These are phyloP conservation scores for Podospora appendiculata DNA, from an alignment of 495 filamentous ascomycete species.

Conservation along the genomic window DNA sequence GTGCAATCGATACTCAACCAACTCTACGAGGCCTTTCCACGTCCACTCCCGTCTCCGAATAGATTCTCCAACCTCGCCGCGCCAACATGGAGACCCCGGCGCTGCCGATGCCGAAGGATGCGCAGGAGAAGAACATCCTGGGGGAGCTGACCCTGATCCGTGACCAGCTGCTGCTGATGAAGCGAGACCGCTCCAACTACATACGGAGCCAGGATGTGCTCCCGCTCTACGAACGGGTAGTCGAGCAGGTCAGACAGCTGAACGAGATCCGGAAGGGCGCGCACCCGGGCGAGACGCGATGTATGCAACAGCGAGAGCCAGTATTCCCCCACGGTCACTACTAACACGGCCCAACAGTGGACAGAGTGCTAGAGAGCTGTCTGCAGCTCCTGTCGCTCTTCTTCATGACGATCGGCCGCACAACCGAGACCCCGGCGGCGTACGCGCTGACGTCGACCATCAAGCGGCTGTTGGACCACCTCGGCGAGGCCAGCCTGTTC, in stretches of 20 bases:
- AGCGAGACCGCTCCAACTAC: constrained; percentile 86
- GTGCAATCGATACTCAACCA: too few relatives aligned
- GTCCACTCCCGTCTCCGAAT: too few relatives aligned
- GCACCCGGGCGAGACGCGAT: constrained; percentile 65
- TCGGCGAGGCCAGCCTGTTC: constrained; percentile 84
- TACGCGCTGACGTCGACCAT: constrained; percentile 53
- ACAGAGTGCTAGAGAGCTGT: constrained; percentile 87
- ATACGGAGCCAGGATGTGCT: constrained; percentile 90
- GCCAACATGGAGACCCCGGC: constrained; percentile 63
- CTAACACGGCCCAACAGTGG: constrained; percentile 50
- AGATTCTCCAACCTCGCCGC: background rate
- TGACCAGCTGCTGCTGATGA: constrained; percentile 72
- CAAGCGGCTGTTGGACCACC: constrained; percentile 83
- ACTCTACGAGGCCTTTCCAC: too few relatives aligned
- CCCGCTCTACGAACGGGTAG: constrained; percentile 69
- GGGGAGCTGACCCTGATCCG: constrained; percentile 60
- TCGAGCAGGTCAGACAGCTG: constrained; percentile 69
- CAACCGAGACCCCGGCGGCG: constrained; percentile 88
- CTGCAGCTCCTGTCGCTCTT: constrained; percentile 95
- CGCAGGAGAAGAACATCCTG: constrained; percentile 72
- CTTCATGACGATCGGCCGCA: constrained; percentile 91
- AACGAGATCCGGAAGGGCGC: constrained; percentile 63
- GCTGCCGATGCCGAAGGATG: constrained; percentile 66
- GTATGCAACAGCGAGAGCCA: too few relatives aligned
- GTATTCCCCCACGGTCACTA: too few relatives aligned